Percentiles rank a stretch among this genome's conserved stretches.
These are phyloP conservation scores for Ecytonucleospora hepatopenaei DNA, from an alignment of 371 early-diverging fungal species.

Conservation along the genomic window DNA sequence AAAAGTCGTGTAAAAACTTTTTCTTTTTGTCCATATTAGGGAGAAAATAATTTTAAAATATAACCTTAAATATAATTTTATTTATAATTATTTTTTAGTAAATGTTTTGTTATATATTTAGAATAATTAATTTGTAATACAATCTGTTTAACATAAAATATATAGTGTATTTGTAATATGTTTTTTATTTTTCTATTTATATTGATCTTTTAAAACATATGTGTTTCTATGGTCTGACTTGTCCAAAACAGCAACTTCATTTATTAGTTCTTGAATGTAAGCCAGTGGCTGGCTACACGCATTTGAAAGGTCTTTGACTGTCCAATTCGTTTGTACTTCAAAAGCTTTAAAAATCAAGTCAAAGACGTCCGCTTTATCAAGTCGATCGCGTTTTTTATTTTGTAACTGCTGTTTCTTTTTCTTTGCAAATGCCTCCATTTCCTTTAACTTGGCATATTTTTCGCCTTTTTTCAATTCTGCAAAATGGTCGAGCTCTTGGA, in stretches of 20 bases:
- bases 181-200: constrained; percentile 28
- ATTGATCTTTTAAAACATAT: constrained; percentile 56
- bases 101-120: too few relatives aligned
- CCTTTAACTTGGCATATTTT: constrained; percentile 46
- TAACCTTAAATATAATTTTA: too few relatives aligned
- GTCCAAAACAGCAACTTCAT: constrained; percentile 55
- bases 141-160: too few relatives aligned
- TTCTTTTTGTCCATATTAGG: too few relatives aligned
- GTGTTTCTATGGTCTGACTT: constrained; percentile 57
- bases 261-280: constrained; percentile 57
- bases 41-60: too few relatives aligned
- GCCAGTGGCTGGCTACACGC: constrained; percentile 57
- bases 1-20: too few relatives aligned
- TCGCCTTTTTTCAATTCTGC: constrained; percentile 48
- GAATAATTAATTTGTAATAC: too few relatives aligned
- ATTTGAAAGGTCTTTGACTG: constrained; percentile 57
- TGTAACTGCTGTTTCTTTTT: constrained; percentile 54
- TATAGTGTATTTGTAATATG: not conserved
- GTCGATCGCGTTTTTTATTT: constrained; percentile 57
- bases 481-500: constrained; percentile 46
- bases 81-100: too few relatives aligned
- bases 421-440: constrained; percentile 52
- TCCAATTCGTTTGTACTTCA: constrained; percentile 56
- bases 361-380: constrained; percentile 53
- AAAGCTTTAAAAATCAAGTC: constrained; percentile 58